Evolutionary conservation across 1,139 yeast species (phyloP).

Genomic region (Meyerozyma carpophila): DNA sequence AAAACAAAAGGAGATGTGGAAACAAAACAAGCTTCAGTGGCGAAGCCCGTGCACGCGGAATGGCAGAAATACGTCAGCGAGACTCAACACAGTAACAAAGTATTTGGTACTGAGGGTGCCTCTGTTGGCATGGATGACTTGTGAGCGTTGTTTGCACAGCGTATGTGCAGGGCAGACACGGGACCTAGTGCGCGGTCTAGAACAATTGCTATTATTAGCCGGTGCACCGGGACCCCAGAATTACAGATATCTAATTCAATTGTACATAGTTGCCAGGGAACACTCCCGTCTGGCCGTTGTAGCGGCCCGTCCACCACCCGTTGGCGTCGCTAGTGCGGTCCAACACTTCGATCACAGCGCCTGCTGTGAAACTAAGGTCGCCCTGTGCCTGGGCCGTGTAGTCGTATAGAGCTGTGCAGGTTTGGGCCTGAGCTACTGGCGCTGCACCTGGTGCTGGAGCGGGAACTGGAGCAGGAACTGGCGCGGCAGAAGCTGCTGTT

Average conservation of each 20-base stretch:
- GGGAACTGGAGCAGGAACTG: conserved; percentile 15
- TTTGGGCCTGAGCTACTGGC: conserved; percentile 36
- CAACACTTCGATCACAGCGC: conserved; percentile 77
- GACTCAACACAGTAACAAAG: neutral
- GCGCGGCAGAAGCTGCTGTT: conserved; percentile 22
- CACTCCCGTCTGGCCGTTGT: conserved; percentile 81
- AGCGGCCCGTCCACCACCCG: conserved; percentile 98
- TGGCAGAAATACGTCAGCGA: neutral
- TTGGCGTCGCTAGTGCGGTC: conserved; percentile 78
- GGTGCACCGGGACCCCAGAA: neutral
- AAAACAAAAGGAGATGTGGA: neutral
- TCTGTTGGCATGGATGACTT: neutral
- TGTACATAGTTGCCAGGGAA: conserved; percentile 97
- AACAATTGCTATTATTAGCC: neutral
- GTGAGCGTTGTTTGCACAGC: neutral
- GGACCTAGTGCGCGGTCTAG: neutral
- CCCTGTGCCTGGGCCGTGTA: conserved; percentile 86
- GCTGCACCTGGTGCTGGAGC: conserved; percentile 9
- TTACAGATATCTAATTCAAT: conserved; percentile 28
- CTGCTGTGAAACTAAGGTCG: conserved; percentile 82
- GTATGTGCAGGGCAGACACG: neutral
- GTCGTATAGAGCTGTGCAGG: conserved; percentile 73
- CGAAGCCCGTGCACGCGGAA: neutral
- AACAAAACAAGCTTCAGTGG: neutral
- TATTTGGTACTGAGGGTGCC: neutral